Evolutionary conservation across 176 grass and related monocot species (phyloP), one percentile per base, ranked within the genome.

Genomic region (Avena sativa): DNA sequence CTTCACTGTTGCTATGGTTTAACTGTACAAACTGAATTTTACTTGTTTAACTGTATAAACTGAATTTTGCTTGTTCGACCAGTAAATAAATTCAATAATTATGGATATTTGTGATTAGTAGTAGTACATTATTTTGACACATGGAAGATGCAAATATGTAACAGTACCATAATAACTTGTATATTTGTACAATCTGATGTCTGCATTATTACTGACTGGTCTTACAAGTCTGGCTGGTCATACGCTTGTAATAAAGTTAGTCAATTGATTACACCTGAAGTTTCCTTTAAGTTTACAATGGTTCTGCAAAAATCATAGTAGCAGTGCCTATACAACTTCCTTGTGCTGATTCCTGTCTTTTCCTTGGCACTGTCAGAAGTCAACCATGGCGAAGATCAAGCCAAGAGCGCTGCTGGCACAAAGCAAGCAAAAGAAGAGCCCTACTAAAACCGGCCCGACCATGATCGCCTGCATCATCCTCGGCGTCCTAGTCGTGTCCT

Each of bases 391-490:
- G 20, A 95, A 85, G 79, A 82, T 95, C 86, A 95, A 95, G 89
- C 93, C 93, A 3, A 92, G 91, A 80, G 80, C 89, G 7, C 67
- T 93, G 86, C 81, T 95, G n/a, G 93, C 86, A 46, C 89, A 95
- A 32, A 95, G 93, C 86, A 95, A 95, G 76, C 82, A 83, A 79
- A 95, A 91, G 93, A 95, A 91, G 72, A 81, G 86, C 36, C 91
- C 91, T 4, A 38, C 86, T 78, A 89, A 93, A 89, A 84, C 93
- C 43, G 64, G 81, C 34, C 51, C 84, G 30, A 79, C 83, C 1
- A 84, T 92, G 51, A 26, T 95, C 43, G 92, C 93, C 44, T 95
- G 79, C 86, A 52, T 93, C 21, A 56, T 93, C 16, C 59, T 91
- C 0, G 63, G 62, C 5, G 30, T 49, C 23, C 74, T 95, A 62